Evolutionary conservation across 139 green algal species (phyloP), one percentile per base, ranked within the genome.

Genomic region (Volvox africanus): DNA sequence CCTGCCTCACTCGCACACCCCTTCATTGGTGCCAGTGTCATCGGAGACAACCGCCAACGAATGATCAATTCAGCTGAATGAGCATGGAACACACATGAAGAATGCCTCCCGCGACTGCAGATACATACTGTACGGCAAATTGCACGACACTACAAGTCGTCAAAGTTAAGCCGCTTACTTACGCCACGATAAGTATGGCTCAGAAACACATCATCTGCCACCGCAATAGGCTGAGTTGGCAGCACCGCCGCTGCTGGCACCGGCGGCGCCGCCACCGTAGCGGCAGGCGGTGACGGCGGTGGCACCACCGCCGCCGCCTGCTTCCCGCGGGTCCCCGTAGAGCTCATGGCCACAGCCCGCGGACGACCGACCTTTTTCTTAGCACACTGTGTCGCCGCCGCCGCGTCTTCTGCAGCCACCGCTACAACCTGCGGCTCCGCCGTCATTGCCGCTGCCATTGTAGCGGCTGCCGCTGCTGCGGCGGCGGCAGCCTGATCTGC

Each of bases 81-180:
- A 9, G 9, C 44, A 55, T 55, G 44, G 44, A 55, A 5, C 44
- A 55, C 44, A 55, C 5, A 55, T 55, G 44, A 55, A 55, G 44
- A 55, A 55, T 9, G 9, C 44, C 44, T 55, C 44, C 44, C 44
- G 44, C 44, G 44, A 55, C 44, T 55, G 44, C 9, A 9, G 9
- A 9, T 55, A 55, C 44, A 55, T 55, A 55, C 5, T 55, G 44
- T 55, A 55, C 44, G 44, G 44, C 5, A 55, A 5, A 55, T 55
- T 55, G 44, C 9, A 55, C 44, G 44, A 55, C 44, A 55, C 36
- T 84, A 89, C 85, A 89, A 35, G 71, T 82, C 85, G 67, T 89
- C 85, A 35, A 89, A 89, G 71, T 89, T 75, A 18, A 89, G 71
- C 3, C 28, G 36, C 85, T 82, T 89, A 71, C 85, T 89, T 3